phyloP scores from a whole-genome alignment of 129 eudicot species.

The Centella asiatica region DNA sequence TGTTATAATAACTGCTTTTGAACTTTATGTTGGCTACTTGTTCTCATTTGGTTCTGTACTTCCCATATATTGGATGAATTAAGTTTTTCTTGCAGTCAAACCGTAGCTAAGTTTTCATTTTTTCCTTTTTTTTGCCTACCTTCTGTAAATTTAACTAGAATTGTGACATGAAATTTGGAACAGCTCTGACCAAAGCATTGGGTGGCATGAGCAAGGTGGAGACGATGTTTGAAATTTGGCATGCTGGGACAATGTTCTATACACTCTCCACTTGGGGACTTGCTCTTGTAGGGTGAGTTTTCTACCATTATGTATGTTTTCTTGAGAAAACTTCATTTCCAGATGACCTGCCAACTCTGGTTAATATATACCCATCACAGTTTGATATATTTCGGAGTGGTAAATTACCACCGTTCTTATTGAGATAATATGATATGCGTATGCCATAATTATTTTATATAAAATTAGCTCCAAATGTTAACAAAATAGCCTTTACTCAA shows the following conservation, averaged over 20 bases:
- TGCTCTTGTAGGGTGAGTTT: conserved; percentile 72
- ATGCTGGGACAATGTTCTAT: conserved; percentile 74
- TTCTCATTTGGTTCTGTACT: background rate
- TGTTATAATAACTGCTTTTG: background rate
- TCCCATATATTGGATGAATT: background rate
- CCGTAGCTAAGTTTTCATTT: background rate
- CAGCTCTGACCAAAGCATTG: conserved; percentile 61
- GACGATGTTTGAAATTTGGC: conserved; percentile 67
- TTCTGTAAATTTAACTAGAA: no score
- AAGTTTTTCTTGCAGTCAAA: background rate
- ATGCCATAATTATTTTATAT: no score
- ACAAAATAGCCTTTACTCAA: no score
- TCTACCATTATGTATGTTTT: background rate
- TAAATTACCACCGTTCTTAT: no score
- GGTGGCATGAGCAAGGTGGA: conserved; percentile 79
- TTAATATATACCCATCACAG: no score
- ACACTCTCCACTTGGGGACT: conserved; percentile 92
- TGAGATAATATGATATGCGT: no score
- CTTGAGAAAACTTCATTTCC: background rate
- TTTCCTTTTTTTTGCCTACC: background rate
- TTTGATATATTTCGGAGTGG: no score
- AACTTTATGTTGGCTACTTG: background rate
- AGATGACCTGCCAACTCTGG: no score
- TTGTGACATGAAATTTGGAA: conserved; percentile 6
- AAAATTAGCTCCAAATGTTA: no score